Conservation (phyloP, 345 rosid species). For the Gossypium raimondii region DNA sequence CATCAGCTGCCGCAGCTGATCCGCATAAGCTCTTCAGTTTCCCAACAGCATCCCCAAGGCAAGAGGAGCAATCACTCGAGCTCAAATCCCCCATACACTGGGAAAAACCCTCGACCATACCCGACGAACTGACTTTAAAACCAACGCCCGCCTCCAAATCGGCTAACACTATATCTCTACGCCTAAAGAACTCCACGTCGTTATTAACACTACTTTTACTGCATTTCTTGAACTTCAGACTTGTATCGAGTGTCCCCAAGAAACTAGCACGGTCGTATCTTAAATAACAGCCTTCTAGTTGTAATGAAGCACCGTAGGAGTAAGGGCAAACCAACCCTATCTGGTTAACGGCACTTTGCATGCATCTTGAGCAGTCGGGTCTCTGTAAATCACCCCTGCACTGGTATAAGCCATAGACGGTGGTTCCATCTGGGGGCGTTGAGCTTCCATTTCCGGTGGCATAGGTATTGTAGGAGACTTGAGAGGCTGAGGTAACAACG, state of each 20-base stretch:
- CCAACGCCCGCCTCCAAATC: constrained; percentile 55
- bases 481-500: constrained; percentile 57
- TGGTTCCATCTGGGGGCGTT: constrained; percentile 27
- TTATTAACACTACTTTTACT: constrained; percentile 47
- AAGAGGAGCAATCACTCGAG: constrained; percentile 52
- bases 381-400: constrained; percentile 71
- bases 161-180: constrained; percentile 75
- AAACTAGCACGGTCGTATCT: constrained; percentile 58
- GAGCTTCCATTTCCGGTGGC: constrained; percentile 56
- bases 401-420: constrained; percentile 62
- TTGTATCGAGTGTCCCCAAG: constrained; percentile 60
- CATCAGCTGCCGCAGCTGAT: constrained; percentile 74
- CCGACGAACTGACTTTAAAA: constrained; percentile 73
- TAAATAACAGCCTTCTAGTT: constrained; percentile 63
- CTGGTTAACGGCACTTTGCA: constrained; percentile 54
- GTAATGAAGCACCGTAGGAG: constrained; percentile 65
- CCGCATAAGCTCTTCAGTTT: constrained; percentile 65
- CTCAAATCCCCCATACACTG: constrained; percentile 86
- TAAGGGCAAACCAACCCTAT: constrained; percentile 59
- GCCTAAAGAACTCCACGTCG: constrained; percentile 56
- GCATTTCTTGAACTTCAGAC: constrained; percentile 66
- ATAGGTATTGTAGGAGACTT: constrained; percentile 43
- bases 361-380: constrained; percentile 54
- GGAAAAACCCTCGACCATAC: constrained; percentile 69
- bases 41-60: constrained; percentile 59